A percentile compares a stretch with the other conserved stretches of the same genome.
Evolutionary conservation across 2,329 filamentous ascomycete genomes (phyloP).

Genomic region (Cladosporium sp.): DNA sequence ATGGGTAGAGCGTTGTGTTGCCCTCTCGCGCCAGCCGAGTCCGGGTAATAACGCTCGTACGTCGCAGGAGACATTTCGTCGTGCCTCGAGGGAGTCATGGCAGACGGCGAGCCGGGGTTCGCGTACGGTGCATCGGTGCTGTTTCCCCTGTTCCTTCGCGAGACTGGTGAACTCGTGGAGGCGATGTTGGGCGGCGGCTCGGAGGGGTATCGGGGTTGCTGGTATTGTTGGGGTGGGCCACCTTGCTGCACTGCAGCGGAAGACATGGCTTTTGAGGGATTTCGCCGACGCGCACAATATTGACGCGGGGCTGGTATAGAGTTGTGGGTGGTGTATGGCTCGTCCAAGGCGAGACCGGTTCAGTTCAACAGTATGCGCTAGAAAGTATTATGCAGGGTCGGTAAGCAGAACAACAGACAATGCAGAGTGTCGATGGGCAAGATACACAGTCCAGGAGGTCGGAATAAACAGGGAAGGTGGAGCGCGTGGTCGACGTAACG

Average conservation of each 20-base stretch:
- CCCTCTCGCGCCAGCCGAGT: constrained; percentile 27
- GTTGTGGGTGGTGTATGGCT: neutral
- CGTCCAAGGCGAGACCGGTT: neutral
- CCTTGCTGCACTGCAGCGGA: constrained; percentile 37
- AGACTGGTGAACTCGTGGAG: constrained; percentile 37
- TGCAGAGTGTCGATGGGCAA: constrained; percentile 20
- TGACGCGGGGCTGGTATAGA: neutral
- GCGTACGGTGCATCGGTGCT: constrained; percentile 38
- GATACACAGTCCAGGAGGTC: constrained; percentile 4
- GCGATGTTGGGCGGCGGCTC: constrained; percentile 26
- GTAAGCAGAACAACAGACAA: constrained; percentile 13
- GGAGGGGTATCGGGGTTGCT: constrained; percentile 26
- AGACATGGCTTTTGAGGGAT: constrained; percentile 31
- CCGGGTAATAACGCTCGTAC: constrained; percentile 66
- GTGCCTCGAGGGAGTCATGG: constrained; percentile 49
- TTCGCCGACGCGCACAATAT: neutral
- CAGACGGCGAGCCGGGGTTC: constrained; percentile 42
- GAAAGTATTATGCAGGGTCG: constrained; percentile 15
- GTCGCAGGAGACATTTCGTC: constrained; percentile 71
- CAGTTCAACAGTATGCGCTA: constrained; percentile 15
- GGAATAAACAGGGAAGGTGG: constrained; percentile 11
- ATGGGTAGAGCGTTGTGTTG: constrained; percentile 30
- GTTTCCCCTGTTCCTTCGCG: constrained; percentile 42
- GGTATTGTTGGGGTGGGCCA: constrained; percentile 33
- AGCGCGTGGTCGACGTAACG: constrained; percentile 11